Percentiles rank a stretch among this genome's conserved stretches.
Evolutionary conservation across 78 protist genomes (phyloP).

Genomic region (Dictyostelium purpureum): DNA sequence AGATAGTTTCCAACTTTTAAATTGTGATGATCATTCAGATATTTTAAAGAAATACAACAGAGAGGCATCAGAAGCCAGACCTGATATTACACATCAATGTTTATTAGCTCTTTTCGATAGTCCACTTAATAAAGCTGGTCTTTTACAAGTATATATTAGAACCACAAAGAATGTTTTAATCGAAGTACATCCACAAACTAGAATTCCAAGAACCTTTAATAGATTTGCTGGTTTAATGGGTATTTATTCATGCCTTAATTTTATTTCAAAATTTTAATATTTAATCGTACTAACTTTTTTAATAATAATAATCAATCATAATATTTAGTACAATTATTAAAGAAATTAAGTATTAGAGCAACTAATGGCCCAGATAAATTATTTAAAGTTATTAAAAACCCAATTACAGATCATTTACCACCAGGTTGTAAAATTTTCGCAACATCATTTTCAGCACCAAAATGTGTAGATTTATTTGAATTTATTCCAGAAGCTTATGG

Average conservation of each 20-base stretch:
- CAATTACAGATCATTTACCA: slow-evolving; percentile 94
- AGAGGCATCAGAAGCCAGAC: slow-evolving; percentile 93
- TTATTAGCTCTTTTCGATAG: slow-evolving; percentile 96
- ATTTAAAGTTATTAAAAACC: slow-evolving; percentile 96
- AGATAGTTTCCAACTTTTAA: slow-evolving; percentile 90
- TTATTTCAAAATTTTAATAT: not conserved
- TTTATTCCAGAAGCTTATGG: slow-evolving; percentile 55
- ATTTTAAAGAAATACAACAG: slow-evolving; percentile 83
- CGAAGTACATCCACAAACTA: slow-evolving; percentile 91
- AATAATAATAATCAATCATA: not conserved
- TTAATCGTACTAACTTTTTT: no score
- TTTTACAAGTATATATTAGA: slow-evolving; percentile 94
- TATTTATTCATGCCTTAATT: slow-evolving; percentile 17
- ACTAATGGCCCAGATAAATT: slow-evolving; percentile 91
- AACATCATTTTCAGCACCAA: slow-evolving; percentile 69
- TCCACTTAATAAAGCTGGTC: slow-evolving; percentile 98
- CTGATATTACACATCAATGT: slow-evolving; percentile 98
- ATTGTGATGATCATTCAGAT: slow-evolving; percentile 93
- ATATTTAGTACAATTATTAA: slow-evolving; percentile 94
- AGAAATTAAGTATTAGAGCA: slow-evolving; percentile 95
- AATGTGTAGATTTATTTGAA: slow-evolving; percentile 75
- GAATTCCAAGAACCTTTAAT: slow-evolving; percentile 97
- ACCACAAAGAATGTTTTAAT: slow-evolving; percentile 78
- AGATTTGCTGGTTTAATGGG: slow-evolving; percentile 98
- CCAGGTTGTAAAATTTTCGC: slow-evolving; percentile 60